phyloP scores from a whole-genome alignment of 768 basidiomycete genomes.

The Calocybe cyanea region DNA sequence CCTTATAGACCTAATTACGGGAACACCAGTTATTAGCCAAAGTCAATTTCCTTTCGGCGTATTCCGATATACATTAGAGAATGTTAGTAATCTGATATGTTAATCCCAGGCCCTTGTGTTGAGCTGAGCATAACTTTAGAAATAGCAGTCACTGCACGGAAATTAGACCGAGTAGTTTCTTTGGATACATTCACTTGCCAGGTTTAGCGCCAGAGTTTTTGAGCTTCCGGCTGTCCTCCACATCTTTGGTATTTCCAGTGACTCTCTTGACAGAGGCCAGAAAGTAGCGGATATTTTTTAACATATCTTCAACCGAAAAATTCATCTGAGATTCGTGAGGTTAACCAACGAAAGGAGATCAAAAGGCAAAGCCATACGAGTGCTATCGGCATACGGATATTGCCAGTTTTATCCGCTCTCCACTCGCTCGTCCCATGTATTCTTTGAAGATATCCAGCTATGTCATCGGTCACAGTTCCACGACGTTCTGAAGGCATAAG shows the following conservation, averaged over 20 bases:
- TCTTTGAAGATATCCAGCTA: slow-evolving; percentile 74
- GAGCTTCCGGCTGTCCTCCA: slow-evolving; percentile 36
- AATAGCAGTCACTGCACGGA: slow-evolving; percentile 62
- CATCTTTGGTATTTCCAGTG: slow-evolving; percentile 65
- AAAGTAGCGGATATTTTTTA: slow-evolving; percentile 77
- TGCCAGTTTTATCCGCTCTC: slow-evolving; percentile 86
- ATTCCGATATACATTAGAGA: too few relatives aligned
- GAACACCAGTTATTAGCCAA: too few relatives aligned
- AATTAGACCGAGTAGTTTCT: slow-evolving; percentile 6
- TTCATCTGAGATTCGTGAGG: slow-evolving; percentile 46
- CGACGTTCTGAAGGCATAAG: slow-evolving; percentile 94
- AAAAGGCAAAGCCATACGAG: slow-evolving; percentile 43
- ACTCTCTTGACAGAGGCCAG: slow-evolving; percentile 69
- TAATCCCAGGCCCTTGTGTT: slow-evolving; percentile 85
- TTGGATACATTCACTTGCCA: slow-evolving; percentile 27
- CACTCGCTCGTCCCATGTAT: slow-evolving; percentile 86
- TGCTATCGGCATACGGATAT: slow-evolving; percentile 78
- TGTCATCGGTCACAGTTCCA: slow-evolving; percentile 91
- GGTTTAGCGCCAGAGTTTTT: slow-evolving; percentile 44
- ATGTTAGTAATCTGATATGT: slow-evolving; percentile 67
- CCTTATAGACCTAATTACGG: too few relatives aligned
- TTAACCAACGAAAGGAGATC: not conserved
- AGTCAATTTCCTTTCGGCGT: too few relatives aligned
- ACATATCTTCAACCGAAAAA: slow-evolving; percentile 72
- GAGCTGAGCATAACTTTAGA: slow-evolving; percentile 83